These are phyloP conservation scores for Colletotrichum karsti DNA, from an alignment of 2,329 filamentous ascomycete genomes.

Conservation along the genomic window DNA sequence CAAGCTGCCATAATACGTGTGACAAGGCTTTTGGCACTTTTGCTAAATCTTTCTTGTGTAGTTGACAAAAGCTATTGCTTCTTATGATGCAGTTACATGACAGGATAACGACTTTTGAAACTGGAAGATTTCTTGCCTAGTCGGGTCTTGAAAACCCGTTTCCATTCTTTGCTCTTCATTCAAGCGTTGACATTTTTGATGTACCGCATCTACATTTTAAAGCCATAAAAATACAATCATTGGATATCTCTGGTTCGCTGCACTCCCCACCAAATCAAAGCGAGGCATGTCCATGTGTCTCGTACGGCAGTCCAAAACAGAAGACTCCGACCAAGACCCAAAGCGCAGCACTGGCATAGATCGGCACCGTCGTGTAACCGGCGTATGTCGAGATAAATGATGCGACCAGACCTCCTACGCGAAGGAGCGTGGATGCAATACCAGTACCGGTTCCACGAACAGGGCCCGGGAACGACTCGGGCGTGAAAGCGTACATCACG, in stretches of 20 bases:
- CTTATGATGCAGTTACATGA: too few species aligned
- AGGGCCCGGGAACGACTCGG: constrained; percentile 65
- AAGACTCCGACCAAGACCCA: constrained; percentile 51
- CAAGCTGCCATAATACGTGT: too few species aligned
- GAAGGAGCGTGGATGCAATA: constrained; percentile 47
- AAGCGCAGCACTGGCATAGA: constrained; percentile 53
- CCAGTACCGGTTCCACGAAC: constrained; percentile 63
- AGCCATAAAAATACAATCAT: too few species aligned
- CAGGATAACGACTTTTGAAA: too few species aligned
- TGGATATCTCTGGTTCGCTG: too few species aligned
- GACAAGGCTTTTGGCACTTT: too few species aligned
- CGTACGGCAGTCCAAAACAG: constrained; percentile 51
- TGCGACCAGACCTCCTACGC: constrained; percentile 48
- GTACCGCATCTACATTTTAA: too few species aligned
- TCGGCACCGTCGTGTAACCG: constrained; percentile 51
- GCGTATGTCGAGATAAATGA: constrained; percentile 51
- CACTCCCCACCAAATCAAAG: constrained; percentile 31
- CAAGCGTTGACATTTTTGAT: too few species aligned
- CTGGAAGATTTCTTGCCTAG: not conserved
- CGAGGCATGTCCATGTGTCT: constrained; percentile 49
- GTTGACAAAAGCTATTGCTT: too few species aligned
- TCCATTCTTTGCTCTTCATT: too few species aligned
- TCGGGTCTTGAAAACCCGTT: too few species aligned
- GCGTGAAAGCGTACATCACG: constrained; percentile 56
- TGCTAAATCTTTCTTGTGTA: too few species aligned